phyloP scores from a whole-genome alignment of 352 stramenopile genomes.

The Globisporangium rhizosaccharum region DNA sequence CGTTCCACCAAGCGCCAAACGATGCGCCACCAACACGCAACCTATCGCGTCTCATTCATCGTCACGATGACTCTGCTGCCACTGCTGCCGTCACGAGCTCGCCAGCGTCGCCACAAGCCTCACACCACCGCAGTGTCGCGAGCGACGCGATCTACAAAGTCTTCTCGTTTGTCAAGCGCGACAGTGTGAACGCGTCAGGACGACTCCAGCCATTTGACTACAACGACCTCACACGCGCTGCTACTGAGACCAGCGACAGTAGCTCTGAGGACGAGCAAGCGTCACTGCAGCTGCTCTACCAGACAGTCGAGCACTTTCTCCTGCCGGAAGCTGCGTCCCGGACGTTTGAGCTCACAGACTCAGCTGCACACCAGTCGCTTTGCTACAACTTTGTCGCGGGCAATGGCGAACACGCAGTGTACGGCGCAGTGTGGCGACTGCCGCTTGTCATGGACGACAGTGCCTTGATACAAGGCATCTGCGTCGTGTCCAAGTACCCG shows the following conservation, averaged over 20 bases:
- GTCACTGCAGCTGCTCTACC: conserved; percentile 9
- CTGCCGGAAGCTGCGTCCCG: conserved; percentile 21
- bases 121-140: not conserved
- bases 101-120: not conserved
- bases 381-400: conserved; percentile 59
- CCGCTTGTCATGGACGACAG: conserved; percentile 5
- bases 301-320: conserved; percentile 42
- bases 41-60: conserved; percentile 9
- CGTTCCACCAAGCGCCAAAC: conserved; percentile 57
- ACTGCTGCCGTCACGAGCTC: not conserved
- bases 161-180: conserved; percentile 16
- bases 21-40: conserved; percentile 1
- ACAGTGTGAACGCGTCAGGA: conserved; percentile 1
- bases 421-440: conserved; percentile 36
- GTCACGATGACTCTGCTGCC: no score
- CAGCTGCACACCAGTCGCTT: conserved; percentile 12
- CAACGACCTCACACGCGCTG: not conserved
- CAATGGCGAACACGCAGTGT: conserved; percentile 24
- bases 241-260: not conserved
- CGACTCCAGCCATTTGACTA: conserved; percentile 4
- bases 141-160: conserved; percentile 18
- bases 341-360: conserved; percentile 10
- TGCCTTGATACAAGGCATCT: conserved; percentile 27
- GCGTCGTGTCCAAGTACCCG: conserved; percentile 46
- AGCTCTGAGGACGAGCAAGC: not conserved